Percentiles rank a stretch among this genome's conserved stretches.
These are phyloP conservation scores for Begonia peltatifolia DNA, from an alignment of 306 rosid genomes.

Conservation along the genomic window DNA sequence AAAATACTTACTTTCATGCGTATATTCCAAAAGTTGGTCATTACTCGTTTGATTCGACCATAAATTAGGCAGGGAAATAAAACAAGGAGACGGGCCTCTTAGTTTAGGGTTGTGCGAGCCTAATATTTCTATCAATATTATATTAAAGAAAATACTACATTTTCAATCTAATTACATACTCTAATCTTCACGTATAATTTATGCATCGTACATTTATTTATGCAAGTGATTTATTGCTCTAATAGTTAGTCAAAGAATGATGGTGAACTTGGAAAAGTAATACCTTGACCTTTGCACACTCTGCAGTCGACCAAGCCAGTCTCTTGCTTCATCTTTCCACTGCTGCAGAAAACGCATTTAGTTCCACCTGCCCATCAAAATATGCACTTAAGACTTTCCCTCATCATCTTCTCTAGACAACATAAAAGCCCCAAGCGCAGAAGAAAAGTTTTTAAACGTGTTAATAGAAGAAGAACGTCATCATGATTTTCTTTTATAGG, in stretches of 20 bases:
- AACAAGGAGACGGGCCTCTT: background rate
- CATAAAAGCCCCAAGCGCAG: background rate
- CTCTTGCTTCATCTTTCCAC: constrained; percentile 84
- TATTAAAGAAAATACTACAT: too few species aligned
- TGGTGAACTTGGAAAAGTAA: too few species aligned
- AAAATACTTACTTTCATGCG: too few species aligned
- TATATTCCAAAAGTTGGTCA: background rate
- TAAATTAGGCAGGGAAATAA: background rate
- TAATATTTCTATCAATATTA: too few species aligned
- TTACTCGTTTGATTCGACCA: background rate
- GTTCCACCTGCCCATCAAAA: constrained; percentile 63
- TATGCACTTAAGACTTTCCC: background rate
- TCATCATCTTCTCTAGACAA: background rate
- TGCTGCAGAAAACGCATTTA: constrained; percentile 70
- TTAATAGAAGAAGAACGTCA: too few species aligned
- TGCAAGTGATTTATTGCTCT: too few species aligned
- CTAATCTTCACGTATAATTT: too few species aligned
- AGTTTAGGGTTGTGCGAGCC: too few species aligned
- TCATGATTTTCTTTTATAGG: too few species aligned
- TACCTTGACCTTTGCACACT: constrained; percentile 99
- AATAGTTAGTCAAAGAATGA: too few species aligned
- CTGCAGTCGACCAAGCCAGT: constrained; percentile 59
- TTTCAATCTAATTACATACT: too few species aligned
- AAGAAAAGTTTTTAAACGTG: background rate
- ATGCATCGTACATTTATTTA: too few species aligned